A percentile compares a stretch with the other conserved stretches of the same genome.
phyloP scores from a whole-genome alignment of 2,329 filamentous ascomycete species.

The Drechslera avenae region DNA sequence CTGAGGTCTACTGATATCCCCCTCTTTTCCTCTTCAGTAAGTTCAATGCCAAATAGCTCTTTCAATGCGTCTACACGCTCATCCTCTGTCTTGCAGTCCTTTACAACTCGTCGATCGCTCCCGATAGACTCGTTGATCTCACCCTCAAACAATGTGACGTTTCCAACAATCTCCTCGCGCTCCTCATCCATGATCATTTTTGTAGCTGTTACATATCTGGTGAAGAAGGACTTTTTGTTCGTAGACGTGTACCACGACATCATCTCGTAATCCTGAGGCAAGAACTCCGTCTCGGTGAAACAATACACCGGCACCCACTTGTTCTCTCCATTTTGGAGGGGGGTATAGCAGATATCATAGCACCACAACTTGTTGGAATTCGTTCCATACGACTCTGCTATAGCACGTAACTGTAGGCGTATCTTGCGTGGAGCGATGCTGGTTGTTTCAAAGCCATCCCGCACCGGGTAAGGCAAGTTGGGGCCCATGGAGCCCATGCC shows the following conservation, averaged over 20 bases:
- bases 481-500: slow-evolving; percentile 38
- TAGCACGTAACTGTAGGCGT: slow-evolving; percentile 13
- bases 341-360: slow-evolving; percentile 18
- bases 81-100: not conserved
- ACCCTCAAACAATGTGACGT: not conserved
- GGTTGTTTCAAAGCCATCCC: slow-evolving; percentile 16
- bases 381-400: slow-evolving; percentile 17
- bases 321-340: not conserved
- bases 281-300: slow-evolving; percentile 30
- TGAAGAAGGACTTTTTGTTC: slow-evolving; percentile 21
- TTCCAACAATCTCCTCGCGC: slow-evolving; percentile 9
- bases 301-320: slow-evolving; percentile 18
- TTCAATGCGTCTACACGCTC: not conserved
- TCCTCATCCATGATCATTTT: slow-evolving; percentile 18
- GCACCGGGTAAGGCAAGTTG: slow-evolving; percentile 13
- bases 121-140: not conserved
- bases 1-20: not conserved
- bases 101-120: not conserved
- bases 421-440: slow-evolving; percentile 16
- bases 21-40: not conserved
- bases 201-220: slow-evolving; percentile 18
- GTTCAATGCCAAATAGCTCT: not conserved
- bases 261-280: slow-evolving; percentile 27
- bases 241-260: slow-evolving; percentile 33
- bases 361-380: slow-evolving; percentile 16